Percentiles rank a stretch among this genome's conserved stretches.
Evolutionary conservation across 805 yeast genomes (phyloP).

Genomic region (Wickerhamiella sergipiensis): DNA sequence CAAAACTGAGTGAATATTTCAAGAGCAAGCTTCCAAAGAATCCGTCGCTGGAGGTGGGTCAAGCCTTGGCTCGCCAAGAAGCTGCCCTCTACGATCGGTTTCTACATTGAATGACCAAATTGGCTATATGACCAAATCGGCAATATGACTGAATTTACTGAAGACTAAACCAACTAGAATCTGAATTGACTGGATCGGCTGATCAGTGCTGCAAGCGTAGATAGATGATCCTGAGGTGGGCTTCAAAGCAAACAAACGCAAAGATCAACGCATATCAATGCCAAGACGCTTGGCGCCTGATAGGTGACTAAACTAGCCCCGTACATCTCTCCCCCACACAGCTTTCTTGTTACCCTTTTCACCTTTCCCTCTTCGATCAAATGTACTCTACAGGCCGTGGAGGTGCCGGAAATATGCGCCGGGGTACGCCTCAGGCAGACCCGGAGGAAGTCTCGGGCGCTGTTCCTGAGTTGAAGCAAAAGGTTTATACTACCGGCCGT

Average conservation of each 20-base stretch:
- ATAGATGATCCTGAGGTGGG: too few relatives aligned
- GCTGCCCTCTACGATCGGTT: background rate
- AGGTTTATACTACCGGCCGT: conserved; percentile 55
- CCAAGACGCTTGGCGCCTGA: background rate
- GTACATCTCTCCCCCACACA: background rate
- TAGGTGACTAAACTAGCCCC: background rate
- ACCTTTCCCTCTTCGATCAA: background rate
- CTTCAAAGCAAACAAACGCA: too few relatives aligned
- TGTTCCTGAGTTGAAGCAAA: conserved; percentile 38
- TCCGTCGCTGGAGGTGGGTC: background rate
- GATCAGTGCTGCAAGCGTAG: too few relatives aligned
- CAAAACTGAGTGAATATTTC: background rate
- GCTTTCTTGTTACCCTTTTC: background rate
- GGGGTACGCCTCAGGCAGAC: conserved; percentile 34
- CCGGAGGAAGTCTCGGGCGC: conserved; percentile 42
- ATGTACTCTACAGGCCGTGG: conserved; percentile 61
- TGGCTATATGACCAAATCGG: too few relatives aligned
- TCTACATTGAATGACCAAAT: background rate
- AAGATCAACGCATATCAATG: background rate
- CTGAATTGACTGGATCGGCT: too few relatives aligned
- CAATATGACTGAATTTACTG: too few relatives aligned
- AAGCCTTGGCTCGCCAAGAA: background rate
- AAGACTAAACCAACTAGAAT: too few relatives aligned
- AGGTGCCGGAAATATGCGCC: conserved; percentile 59
- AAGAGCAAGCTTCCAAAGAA: background rate